A percentile compares a stretch with the other conserved stretches of the same genome.
phyloP scores from a whole-genome alignment of 192 early-diverging fungal genomes.

The Coemansia sp. region DNA sequence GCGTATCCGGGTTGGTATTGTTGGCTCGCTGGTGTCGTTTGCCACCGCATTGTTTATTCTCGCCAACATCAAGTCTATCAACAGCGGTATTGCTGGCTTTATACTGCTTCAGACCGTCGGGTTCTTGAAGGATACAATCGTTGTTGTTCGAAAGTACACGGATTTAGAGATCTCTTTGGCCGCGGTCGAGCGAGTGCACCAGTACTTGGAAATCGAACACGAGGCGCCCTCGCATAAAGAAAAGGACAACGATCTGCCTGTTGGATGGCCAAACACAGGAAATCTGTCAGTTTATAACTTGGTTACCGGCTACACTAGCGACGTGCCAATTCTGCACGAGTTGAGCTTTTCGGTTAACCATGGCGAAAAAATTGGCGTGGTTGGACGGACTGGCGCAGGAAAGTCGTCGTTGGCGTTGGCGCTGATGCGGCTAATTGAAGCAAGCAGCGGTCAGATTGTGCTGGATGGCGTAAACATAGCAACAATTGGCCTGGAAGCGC shows the following conservation, averaged over 20 bases:
- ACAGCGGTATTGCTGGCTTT: constrained; percentile 85
- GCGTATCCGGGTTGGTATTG: constrained; percentile 71
- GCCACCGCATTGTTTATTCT: constrained; percentile 66
- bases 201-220: constrained; percentile 78
- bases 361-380: constrained; percentile 81
- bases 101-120: constrained; percentile 75
- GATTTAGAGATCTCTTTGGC: constrained; percentile 78
- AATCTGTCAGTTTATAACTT: constrained; percentile 66
- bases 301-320: constrained; percentile 65
- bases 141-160: constrained; percentile 70
- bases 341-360: constrained; percentile 68
- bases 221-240: constrained; percentile 62
- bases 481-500: constrained; percentile 67
- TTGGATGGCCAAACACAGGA: constrained; percentile 67
- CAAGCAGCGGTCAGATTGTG: constrained; percentile 58
- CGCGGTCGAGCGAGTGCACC: constrained; percentile 74
- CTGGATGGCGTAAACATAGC: constrained; percentile 80
- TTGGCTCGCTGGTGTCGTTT: constrained; percentile 71
- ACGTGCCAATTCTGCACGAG: constrained; percentile 58
- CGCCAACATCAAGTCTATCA: constrained; percentile 53
- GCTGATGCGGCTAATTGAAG: constrained; percentile 73
- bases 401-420: constrained; percentile 69
- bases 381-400: constrained; percentile 81
- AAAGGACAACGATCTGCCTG: constrained; percentile 51
- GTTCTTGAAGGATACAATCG: constrained; percentile 72